A percentile compares a stretch with the other conserved stretches of the same genome.
Evolutionary conservation across 192 early-diverging fungal species (phyloP).

Genomic region (Dimargaris cristalligena): DNA sequence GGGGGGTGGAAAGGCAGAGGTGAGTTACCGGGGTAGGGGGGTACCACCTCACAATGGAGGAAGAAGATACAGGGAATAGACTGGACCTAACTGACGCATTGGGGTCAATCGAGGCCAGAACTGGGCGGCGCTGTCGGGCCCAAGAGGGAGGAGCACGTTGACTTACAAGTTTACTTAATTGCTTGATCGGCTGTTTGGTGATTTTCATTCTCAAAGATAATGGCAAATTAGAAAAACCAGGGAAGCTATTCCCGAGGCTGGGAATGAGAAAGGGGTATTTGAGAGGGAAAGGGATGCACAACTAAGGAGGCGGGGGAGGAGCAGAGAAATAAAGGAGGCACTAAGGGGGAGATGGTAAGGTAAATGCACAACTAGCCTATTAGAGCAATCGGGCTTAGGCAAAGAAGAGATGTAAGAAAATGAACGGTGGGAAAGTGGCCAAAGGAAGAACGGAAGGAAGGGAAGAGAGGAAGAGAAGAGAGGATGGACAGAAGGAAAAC

Average conservation of each 20-base stretch:
- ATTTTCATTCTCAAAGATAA: constrained; percentile 8
- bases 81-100: neutral
- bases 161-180: constrained; percentile 1
- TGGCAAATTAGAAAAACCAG: neutral
- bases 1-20: neutral
- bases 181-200: constrained; percentile 5
- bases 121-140: neutral
- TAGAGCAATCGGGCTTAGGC: neutral
- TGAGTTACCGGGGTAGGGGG: neutral
- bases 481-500: too few relatives aligned
- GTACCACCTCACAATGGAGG: neutral
- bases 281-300: too few relatives aligned
- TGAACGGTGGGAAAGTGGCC: neutral
- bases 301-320: too few relatives aligned
- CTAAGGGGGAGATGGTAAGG: too few relatives aligned
- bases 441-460: neutral
- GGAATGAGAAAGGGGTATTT: neutral
- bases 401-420: neutral
- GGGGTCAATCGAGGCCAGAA: neutral
- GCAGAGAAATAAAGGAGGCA: too few relatives aligned
- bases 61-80: neutral
- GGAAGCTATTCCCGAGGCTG: neutral
- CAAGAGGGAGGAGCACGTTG: neutral
- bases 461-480: neutral
- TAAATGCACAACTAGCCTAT: too few relatives aligned